Percentiles rank a stretch among this genome's conserved stretches.
Conservation (phyloP, 345 rosid genomes). For the Noccaea caerulescens region DNA sequence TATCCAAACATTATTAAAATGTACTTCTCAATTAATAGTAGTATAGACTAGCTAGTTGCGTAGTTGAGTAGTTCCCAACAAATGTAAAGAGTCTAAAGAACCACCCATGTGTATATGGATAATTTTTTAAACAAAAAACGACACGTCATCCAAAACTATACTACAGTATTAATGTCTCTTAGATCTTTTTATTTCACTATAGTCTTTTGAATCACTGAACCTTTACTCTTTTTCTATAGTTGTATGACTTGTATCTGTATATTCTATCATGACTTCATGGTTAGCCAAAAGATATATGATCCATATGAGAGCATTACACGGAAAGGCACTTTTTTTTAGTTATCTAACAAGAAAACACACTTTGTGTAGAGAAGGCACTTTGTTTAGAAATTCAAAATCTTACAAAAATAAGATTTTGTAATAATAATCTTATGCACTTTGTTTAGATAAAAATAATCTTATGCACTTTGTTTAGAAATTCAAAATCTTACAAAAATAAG, state of each 20-base stretch:
- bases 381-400: too few species aligned
- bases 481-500: too few species aligned
- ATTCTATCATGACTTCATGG: background rate
- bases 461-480: too few species aligned
- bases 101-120: background rate
- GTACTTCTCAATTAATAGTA: too few species aligned
- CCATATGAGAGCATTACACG: too few species aligned
- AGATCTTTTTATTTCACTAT: background rate
- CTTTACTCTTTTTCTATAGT: background rate
- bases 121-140: background rate
- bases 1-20: too few species aligned
- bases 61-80: conserved; percentile 29
- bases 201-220: background rate
- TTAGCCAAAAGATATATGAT: conserved; percentile 21
- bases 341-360: too few species aligned
- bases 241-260: background rate
- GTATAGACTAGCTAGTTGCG: conserved; percentile 30
- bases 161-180: background rate
- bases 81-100: conserved; percentile 10
- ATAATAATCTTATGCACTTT: too few species aligned
- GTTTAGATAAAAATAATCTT: too few species aligned
- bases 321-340: too few species aligned
- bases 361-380: too few species aligned
- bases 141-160: background rate
- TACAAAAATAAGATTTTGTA: too few species aligned